These are phyloP conservation scores for Penicillium sp. DNA, from an alignment of 2,329 filamentous ascomycete species.

Conservation along the genomic window DNA sequence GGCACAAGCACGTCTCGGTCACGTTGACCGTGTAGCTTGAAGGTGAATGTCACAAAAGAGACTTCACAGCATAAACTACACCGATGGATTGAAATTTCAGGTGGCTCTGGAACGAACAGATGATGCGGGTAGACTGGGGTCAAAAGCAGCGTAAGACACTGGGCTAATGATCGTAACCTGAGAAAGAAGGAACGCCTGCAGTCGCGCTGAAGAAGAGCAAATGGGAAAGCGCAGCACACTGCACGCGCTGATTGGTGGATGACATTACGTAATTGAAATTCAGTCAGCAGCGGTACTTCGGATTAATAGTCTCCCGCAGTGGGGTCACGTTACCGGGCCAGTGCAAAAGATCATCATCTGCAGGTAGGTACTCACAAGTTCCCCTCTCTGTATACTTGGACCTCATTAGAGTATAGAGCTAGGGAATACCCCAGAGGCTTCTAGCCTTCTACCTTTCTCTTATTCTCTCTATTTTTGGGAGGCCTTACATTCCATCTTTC, in stretches of 20 bases:
- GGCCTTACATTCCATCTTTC: not conserved
- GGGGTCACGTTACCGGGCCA: constrained; percentile 42
- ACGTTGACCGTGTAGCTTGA: constrained; percentile 1
- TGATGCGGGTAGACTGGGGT: not conserved
- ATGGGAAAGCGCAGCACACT: constrained; percentile 19
- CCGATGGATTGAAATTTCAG: not conserved
- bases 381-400: constrained; percentile 7
- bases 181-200: constrained; percentile 20
- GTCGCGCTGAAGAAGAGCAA: constrained; percentile 31
- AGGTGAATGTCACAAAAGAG: not conserved
- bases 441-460: not conserved
- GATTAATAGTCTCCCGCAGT: constrained; percentile 33
- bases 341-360: constrained; percentile 33
- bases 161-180: constrained; percentile 4
- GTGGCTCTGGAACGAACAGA: not conserved
- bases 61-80: not conserved
- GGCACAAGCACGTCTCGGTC: constrained; percentile 12
- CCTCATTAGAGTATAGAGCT: not conserved
- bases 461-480: not conserved
- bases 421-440: not conserved
- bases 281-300: constrained; percentile 28
- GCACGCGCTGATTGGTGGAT: constrained; percentile 39
- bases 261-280: constrained; percentile 3
- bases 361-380: constrained; percentile 17
- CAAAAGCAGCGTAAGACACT: not conserved